Base-by-base conservation (phyloP, 2,329 filamentous ascomycete genomes). In the Sphaceloma murrayae region DNA sequence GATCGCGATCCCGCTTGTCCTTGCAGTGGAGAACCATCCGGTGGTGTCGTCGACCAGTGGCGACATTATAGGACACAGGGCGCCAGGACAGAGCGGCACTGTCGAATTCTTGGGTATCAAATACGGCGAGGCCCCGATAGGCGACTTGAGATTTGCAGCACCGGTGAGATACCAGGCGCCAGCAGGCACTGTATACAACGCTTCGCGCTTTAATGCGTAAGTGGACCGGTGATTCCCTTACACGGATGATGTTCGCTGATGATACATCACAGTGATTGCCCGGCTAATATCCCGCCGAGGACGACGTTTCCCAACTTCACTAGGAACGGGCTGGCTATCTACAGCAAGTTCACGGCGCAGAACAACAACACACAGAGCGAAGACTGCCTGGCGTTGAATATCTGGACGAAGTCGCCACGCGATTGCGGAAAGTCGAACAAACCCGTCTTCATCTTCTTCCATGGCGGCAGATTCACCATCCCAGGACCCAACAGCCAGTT, bases 391-490 rank as follows among this genome's bases (percentile, higher is more conserved):
- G 59, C 60, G 32, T 51, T 61, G 29, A 65, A 67, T 43, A 55
- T 66, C 18, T 65, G 60, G 58, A 60, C 52, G 52, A 33, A 55
- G 57, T 39, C 55, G 62, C 7, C 59, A 58, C 32, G 45, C 13
- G 57, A 57, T 43, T 29, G 27, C 31, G 62, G 60, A 16, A 13
- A 43, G 18, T 50, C 56, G 30, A 57, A 66, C 2, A 67, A 65
- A 46, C 63, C 67, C 2, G 66, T 69, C 10, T 65, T 70, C 59
- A 55, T 72, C 14, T 72, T 66, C 55, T 61, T 70, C 17, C 64
- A 68, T 43, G 68, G 68, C 10, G 67, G 67, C 5, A 64, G 59
- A 1, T 63, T 68, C 34, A 62, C 57, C 1, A 54, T 51, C 4
- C 68, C 67, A 2, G 63, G 60, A 7, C 63, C 63, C 7, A 65